Percentiles rank a stretch among this genome's conserved stretches.
Evolutionary conservation across 2,329 filamentous ascomycete genomes (phyloP).

Genomic region (Rugonectria rugulosa): DNA sequence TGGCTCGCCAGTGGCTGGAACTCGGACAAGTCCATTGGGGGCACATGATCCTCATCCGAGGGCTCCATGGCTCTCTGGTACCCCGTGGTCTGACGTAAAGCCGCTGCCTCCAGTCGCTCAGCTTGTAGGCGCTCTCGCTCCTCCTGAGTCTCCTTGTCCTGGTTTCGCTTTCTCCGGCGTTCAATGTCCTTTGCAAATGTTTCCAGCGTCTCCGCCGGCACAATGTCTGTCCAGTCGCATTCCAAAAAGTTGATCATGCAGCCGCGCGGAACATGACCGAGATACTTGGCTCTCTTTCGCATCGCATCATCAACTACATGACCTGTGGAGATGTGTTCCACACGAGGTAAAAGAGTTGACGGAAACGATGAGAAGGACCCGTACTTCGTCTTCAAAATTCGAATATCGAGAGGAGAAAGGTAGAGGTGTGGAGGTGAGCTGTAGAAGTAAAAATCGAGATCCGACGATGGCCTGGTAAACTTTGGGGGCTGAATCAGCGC

Average conservation of each 20-base stretch:
- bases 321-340: constrained; percentile 88
- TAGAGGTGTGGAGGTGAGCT: constrained; percentile 88
- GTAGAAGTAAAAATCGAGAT: constrained; percentile 82
- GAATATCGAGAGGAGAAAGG: constrained; percentile 87
- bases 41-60: constrained; percentile 47
- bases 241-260: constrained; percentile 91
- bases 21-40: constrained; percentile 63
- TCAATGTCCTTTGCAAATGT: constrained; percentile 81
- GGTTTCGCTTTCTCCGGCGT: constrained; percentile 76
- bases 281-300: constrained; percentile 84
- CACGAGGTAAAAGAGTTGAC: constrained; percentile 82
- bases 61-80: constrained; percentile 49
- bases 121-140: constrained; percentile 85
- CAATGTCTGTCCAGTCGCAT: constrained; percentile 94
- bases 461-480: constrained; percentile 39
- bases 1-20: constrained; percentile 68
- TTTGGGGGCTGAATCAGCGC: constrained; percentile 20
- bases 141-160: constrained; percentile 84
- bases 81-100: constrained; percentile 62
- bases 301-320: constrained; percentile 87
- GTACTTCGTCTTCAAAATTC: constrained; percentile 89
- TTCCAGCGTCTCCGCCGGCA: constrained; percentile 76
- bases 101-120: constrained; percentile 78
- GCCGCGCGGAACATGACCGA: constrained; percentile 86
- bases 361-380: constrained; percentile 84